Conservation (phyloP, 2,329 filamentous ascomycete species). For the Diaporthe sp. region DNA sequence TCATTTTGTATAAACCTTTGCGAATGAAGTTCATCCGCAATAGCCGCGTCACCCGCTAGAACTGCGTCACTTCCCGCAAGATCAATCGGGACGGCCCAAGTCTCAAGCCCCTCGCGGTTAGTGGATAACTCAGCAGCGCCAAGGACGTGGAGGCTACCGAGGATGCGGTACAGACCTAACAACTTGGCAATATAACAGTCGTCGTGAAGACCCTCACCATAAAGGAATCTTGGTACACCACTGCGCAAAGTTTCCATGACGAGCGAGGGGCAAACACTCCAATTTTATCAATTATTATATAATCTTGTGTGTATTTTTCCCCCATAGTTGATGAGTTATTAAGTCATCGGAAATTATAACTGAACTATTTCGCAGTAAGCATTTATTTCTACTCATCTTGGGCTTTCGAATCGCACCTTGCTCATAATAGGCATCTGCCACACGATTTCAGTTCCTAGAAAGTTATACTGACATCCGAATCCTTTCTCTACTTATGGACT, state of each 20-base stretch:
- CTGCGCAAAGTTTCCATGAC: neutral
- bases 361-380: too few species aligned
- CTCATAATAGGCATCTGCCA: too few species aligned
- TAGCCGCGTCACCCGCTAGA: neutral
- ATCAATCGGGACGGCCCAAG: neutral
- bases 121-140: neutral
- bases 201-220: neutral
- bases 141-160: neutral
- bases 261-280: too few species aligned
- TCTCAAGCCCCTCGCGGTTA: neutral
- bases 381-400: too few species aligned
- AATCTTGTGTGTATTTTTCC: too few species aligned
- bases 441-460: too few species aligned
- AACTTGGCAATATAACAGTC: neutral
- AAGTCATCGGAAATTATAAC: too few species aligned
- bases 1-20: neutral
- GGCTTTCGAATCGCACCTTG: too few species aligned
- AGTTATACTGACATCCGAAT: too few species aligned
- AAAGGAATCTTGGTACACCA: neutral
- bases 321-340: too few species aligned
- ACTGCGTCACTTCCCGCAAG: neutral
- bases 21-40: neutral
- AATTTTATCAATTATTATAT: too few species aligned
- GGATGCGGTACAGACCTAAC: neutral
- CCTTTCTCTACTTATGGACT: too few species aligned